Evolutionary conservation across 2,329 filamentous ascomycete species (phyloP).

Genomic region (Pyricularia grisea): DNA sequence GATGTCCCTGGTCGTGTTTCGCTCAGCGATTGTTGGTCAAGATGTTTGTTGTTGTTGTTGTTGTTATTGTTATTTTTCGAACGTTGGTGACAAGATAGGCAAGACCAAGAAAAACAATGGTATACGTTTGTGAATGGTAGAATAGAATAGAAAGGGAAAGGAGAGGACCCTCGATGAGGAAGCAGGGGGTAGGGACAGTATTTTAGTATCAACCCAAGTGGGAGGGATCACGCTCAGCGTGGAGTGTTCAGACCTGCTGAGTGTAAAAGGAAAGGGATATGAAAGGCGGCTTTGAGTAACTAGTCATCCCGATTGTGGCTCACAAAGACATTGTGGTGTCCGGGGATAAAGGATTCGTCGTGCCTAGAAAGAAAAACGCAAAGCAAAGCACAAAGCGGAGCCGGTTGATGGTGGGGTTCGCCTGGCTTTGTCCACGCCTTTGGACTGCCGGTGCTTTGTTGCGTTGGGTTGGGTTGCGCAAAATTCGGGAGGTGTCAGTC

Average conservation of each 20-base stretch:
- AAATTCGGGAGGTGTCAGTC: not conserved
- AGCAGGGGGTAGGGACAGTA: not conserved
- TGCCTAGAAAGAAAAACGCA: not conserved
- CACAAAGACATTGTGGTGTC: conserved; percentile 5
- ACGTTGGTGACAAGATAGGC: not conserved
- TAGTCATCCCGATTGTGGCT: not conserved
- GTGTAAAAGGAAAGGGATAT: not conserved
- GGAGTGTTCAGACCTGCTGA: conserved; percentile 5
- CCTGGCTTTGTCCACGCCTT: not conserved
- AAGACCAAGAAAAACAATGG: not conserved
- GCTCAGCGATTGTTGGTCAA: not conserved
- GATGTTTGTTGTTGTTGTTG: not conserved
- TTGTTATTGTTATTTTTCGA: not conserved
- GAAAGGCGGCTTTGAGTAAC: conserved; percentile 1
- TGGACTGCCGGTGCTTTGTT: not conserved
- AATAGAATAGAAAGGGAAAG: not conserved
- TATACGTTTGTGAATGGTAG: not conserved
- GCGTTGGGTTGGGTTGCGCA: not conserved
- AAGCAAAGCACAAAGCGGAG: not conserved
- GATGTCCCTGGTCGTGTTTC: not conserved
- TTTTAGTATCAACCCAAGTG: not conserved
- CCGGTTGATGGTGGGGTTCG: not conserved
- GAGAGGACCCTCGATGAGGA: not conserved
- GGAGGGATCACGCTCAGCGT: conserved; percentile 1
- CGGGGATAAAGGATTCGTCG: not conserved